A percentile compares a stretch with the other conserved stretches of the same genome.
phyloP scores from a whole-genome alignment of 192 early-diverging fungal genomes.

The Powellomyces hirtus region DNA sequence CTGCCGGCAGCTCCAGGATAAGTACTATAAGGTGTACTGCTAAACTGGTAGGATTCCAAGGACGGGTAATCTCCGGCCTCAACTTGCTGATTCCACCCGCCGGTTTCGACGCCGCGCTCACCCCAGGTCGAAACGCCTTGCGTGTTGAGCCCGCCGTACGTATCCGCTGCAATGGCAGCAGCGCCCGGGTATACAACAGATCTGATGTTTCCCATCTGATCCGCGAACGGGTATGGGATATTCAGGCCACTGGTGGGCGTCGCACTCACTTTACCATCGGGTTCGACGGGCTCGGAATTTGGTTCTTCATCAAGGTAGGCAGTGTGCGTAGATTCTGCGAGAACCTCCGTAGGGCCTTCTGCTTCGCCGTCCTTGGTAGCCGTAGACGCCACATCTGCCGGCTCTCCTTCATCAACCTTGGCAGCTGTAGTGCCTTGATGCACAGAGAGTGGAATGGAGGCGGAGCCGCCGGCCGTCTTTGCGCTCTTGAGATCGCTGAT shows the following conservation, averaged over 20 bases:
- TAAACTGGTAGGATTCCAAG: not conserved
- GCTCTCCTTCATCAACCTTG: slow-evolving; percentile 66
- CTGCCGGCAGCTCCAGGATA: not conserved
- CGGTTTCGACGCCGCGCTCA: too few species aligned
- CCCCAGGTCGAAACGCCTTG: too few species aligned
- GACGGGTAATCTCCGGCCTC: too few species aligned
- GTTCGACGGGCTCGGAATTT: too few species aligned
- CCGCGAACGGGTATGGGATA: not conserved
- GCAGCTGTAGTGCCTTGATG: slow-evolving; percentile 51
- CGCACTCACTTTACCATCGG: too few species aligned
- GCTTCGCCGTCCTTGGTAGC: too few species aligned
- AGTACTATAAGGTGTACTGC: not conserved
- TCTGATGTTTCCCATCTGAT: not conserved
- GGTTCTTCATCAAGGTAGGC: too few species aligned
- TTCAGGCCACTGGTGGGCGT: not conserved
- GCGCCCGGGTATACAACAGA: not conserved
- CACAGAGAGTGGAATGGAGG: slow-evolving; percentile 59
- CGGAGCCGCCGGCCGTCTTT: slow-evolving; percentile 29
- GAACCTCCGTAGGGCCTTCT: too few species aligned
- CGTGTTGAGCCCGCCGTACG: not conserved
- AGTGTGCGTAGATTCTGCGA: too few species aligned
- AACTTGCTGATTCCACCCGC: too few species aligned
- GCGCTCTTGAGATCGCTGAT: not conserved
- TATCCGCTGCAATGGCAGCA: not conserved
- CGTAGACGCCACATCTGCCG: too few species aligned